phyloP scores from a whole-genome alignment of 2,329 filamentous ascomycete species.

The Didymella arachidicola region DNA sequence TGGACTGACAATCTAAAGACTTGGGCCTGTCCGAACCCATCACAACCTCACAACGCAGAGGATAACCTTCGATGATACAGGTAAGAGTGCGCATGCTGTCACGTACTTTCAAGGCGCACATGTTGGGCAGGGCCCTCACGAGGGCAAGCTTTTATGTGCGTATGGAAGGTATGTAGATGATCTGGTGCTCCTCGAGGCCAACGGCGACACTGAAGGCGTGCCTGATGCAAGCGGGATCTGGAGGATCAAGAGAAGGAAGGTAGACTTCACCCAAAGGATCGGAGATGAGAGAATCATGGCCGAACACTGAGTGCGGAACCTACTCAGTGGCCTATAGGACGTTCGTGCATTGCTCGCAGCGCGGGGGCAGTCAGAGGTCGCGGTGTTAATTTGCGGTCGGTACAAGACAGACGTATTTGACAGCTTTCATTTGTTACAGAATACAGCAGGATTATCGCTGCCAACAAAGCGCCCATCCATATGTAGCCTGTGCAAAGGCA shows the following conservation, averaged over 20 bases:
- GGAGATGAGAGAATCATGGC: constrained; percentile 48
- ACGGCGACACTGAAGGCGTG: constrained; percentile 39
- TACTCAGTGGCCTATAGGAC: background rate
- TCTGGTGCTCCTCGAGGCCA: constrained; percentile 39
- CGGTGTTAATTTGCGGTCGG: background rate
- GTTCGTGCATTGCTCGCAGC: background rate
- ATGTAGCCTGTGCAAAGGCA: no score
- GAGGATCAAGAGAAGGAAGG: constrained; percentile 49
- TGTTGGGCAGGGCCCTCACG: constrained; percentile 54
- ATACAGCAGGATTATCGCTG: no score
- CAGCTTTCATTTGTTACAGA: background rate
- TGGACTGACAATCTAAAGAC: constrained; percentile 30
- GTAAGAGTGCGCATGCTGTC: constrained; percentile 44
- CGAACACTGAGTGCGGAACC: constrained; percentile 32
- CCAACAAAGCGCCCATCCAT: no score
- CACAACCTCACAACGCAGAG: constrained; percentile 55
- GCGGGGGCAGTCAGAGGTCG: background rate
- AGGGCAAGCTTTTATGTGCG: constrained; percentile 52
- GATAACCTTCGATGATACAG: constrained; percentile 43
- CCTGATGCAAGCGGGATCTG: constrained; percentile 52
- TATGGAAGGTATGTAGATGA: constrained; percentile 54
- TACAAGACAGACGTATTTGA: background rate
- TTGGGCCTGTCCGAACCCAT: constrained; percentile 53
- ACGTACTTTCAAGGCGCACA: constrained; percentile 56
- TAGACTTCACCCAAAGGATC: constrained; percentile 50